These are phyloP conservation scores for Bipolaris zeicola DNA, from an alignment of 2,329 filamentous ascomycete genomes.

Conservation along the genomic window DNA sequence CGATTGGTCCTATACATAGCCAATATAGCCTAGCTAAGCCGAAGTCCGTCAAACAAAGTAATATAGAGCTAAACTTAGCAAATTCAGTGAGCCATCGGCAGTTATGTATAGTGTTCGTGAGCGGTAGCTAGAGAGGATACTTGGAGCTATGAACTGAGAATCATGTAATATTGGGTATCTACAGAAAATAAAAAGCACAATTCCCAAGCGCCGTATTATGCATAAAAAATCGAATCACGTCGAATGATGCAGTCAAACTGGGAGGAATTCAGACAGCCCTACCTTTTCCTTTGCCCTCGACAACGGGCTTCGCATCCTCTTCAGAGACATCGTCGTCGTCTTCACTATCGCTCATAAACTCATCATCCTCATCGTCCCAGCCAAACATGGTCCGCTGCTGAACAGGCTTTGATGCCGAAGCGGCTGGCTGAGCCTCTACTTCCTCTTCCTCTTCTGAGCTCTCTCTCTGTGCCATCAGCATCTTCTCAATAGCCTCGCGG, in stretches of 20 bases:
- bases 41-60: not conserved
- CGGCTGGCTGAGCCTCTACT: conserved; percentile 31
- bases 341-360: conserved; percentile 54
- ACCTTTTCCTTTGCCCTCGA: conserved; percentile 52
- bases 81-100: not conserved
- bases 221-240: not conserved
- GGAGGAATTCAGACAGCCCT: conserved; percentile 37
- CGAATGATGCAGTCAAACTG: not conserved
- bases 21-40: not conserved
- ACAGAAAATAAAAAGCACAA: not conserved
- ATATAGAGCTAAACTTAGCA: not conserved
- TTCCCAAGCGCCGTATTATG: conserved; percentile 11
- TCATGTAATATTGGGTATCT: conserved; percentile 22
- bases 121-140: not conserved
- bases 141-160: not conserved
- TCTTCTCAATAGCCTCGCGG: conserved; percentile 70
- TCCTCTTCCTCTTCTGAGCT: conserved; percentile 46
- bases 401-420: conserved; percentile 37
- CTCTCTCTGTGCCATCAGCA: conserved; percentile 52
- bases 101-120: not conserved
- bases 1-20: not conserved
- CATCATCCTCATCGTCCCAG: conserved; percentile 74
- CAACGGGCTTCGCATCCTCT: conserved; percentile 35
- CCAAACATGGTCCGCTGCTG: conserved; percentile 67
- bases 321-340: conserved; percentile 52